Evolutionary conservation across 83 land plant genomes (phyloP).

Genomic region (Thuja plicata): DNA sequence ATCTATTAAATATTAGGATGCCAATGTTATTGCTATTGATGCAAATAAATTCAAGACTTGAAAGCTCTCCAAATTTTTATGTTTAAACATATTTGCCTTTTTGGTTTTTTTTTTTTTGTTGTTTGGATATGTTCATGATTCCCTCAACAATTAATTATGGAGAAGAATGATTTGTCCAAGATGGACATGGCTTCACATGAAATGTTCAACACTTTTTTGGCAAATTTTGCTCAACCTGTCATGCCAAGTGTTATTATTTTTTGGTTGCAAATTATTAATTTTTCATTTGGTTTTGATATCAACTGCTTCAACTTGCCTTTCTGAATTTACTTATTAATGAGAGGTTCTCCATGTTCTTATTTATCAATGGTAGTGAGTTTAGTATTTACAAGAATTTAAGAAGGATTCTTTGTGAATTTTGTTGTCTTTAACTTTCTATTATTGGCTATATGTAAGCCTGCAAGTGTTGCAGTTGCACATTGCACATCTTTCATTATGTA

Average conservation of each 20-base stretch:
- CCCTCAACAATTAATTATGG: conserved; percentile 3
- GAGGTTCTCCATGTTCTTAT: not conserved
- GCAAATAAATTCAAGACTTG: not conserved
- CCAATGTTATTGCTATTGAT: not conserved
- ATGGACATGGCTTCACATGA: conserved; percentile 1
- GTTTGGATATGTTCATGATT: not conserved
- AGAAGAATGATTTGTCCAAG: not conserved
- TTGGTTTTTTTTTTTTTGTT: not conserved
- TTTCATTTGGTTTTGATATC: not conserved
- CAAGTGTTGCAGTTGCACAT: not conserved
- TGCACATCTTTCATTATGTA: not conserved
- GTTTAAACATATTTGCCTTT: not conserved
- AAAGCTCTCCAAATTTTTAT: not conserved
- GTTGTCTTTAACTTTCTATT: not conserved
- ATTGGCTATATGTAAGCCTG: not conserved
- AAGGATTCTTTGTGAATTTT: not conserved
- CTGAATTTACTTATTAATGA: no score
- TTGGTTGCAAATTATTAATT: not conserved
- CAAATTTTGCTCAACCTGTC: not conserved
- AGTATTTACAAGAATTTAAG: not conserved
- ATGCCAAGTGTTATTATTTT: not conserved
- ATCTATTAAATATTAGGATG: no score
- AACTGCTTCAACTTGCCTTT: not conserved
- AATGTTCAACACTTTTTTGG: conserved; percentile 6
- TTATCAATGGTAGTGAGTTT: not conserved